phyloP scores from a whole-genome alignment of 345 rosid species.

The Passiflora organensis region DNA sequence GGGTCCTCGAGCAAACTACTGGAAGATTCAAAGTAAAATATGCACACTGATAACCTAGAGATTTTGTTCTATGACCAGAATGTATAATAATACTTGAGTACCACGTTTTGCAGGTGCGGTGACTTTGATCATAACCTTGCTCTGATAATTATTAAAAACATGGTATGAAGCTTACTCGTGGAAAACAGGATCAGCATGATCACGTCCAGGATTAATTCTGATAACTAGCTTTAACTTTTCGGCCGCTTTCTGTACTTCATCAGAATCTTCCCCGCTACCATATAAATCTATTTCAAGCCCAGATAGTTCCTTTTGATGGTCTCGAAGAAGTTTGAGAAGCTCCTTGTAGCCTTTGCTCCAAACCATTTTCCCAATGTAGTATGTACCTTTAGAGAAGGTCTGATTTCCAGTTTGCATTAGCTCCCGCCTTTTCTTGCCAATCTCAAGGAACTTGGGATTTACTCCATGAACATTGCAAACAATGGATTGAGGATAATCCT shows the following conservation, averaged over 20 bases:
- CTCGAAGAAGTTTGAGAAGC: constrained; percentile 60
- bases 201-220: constrained; percentile 71
- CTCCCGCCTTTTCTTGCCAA: constrained; percentile 62
- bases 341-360: constrained; percentile 98
- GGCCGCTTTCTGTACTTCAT: constrained; percentile 59
- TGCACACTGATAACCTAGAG: too few species aligned
- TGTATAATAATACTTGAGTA: too few species aligned
- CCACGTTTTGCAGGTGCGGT: too few species aligned
- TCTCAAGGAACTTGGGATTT: constrained; percentile 83
- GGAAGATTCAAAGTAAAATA: too few species aligned
- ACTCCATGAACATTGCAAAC: constrained; percentile 96
- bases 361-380: constrained; percentile 93
- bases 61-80: too few species aligned
- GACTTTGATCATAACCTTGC: neutral
- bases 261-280: constrained; percentile 87
- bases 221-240: constrained; percentile 48
- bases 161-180: constrained; percentile 61
- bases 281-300: constrained; percentile 76
- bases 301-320: constrained; percentile 64
- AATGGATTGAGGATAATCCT: constrained; percentile 72
- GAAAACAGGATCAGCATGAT: constrained; percentile 82
- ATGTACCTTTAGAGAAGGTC: constrained; percentile 70
- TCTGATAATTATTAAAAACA: too few species aligned
- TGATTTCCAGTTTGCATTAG: constrained; percentile 41
- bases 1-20: too few species aligned